Base-by-base conservation (phyloP, 352 stramenopile species). In the Pythium periplocum region DNA sequence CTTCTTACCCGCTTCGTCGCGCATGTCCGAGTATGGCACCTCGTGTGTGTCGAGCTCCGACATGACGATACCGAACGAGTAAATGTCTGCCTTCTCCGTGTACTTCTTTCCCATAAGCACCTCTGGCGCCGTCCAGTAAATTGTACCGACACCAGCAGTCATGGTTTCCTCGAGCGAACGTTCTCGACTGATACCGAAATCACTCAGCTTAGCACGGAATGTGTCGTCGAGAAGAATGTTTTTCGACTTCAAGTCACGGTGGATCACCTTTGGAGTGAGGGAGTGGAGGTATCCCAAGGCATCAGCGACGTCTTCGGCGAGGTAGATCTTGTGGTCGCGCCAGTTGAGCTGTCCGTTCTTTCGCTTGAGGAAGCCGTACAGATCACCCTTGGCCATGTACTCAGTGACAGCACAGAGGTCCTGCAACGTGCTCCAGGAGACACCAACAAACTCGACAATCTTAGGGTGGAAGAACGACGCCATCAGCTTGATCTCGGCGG, bases 401-500 rank as follows among this genome's bases (percentile, higher is more conserved):
- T 93, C 83, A 0, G 78, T 91, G 52, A 93, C 75, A 0, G 78
- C 78, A 45, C 78, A 89, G 32, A 93, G 59, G 43, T 88, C 73
- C 48, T 87, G 68, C 48, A 75, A 67, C 33, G 69, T 75, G 57
- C 65, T 90, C 83, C 83, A 93, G 35, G 71, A 85, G 9, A 93
- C 69, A 31, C 83, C 83, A 6, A 92, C 42, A 48, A 93, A 90
- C 61, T 87, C 72, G 53, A 92, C 78, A 55, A 93, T 92, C 62
- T 92, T 91, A 0, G 78, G 77, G 57, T 93, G 83, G 1, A 58
- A 79, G 39, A 93, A 89, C 9, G 66, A 81, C 42, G 80, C 78
- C 80, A 93, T 93, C 59, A 93, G 73, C 72, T 87, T 87, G 67
- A 93, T 91, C 65, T 93, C 83, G 7, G 78, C 78, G 32, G 66